Evolutionary conservation across 805 yeast genomes (phyloP).

Genomic region (Saccharomycopsis fibuligera): DNA sequence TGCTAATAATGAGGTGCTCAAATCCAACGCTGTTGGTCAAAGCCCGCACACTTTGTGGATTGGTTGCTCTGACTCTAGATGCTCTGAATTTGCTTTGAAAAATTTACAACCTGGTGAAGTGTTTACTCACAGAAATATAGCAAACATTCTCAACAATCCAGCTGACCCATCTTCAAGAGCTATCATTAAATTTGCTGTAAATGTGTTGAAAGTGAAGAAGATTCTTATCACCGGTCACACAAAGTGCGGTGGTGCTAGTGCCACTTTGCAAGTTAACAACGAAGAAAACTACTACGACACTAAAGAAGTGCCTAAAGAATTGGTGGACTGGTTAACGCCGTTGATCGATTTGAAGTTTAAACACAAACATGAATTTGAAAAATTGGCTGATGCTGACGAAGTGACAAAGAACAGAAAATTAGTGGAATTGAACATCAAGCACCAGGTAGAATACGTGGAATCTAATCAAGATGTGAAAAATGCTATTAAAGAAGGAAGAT

Average conservation of each 20-base stretch:
- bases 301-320: slow-evolving; percentile 29
- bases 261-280: slow-evolving; percentile 40
- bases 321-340: slow-evolving; percentile 68
- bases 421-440: slow-evolving; percentile 69
- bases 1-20: slow-evolving; percentile 21
- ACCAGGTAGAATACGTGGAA: slow-evolving; percentile 61
- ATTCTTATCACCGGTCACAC: slow-evolving; percentile 90
- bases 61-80: slow-evolving; percentile 90
- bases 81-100: slow-evolving; percentile 64
- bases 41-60: slow-evolving; percentile 91
- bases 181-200: slow-evolving; percentile 82
- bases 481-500: slow-evolving; percentile 54
- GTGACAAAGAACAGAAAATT: slow-evolving; percentile 52
- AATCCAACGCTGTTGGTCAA: slow-evolving; percentile 69
- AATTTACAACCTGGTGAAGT: slow-evolving; percentile 86
- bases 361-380: slow-evolving; percentile 43
- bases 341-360: slow-evolving; percentile 64
- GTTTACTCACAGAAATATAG: slow-evolving; percentile 83
- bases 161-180: slow-evolving; percentile 71
- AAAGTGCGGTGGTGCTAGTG: slow-evolving; percentile 91
- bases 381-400: slow-evolving; percentile 37
- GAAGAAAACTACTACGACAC: slow-evolving; percentile 45
- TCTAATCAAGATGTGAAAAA: slow-evolving; percentile 56
- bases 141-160: slow-evolving; percentile 60
- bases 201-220: slow-evolving; percentile 72